Evolutionary conservation across 805 yeast genomes (phyloP).

Genomic region (Wickerhamiella sorbophila): DNA sequence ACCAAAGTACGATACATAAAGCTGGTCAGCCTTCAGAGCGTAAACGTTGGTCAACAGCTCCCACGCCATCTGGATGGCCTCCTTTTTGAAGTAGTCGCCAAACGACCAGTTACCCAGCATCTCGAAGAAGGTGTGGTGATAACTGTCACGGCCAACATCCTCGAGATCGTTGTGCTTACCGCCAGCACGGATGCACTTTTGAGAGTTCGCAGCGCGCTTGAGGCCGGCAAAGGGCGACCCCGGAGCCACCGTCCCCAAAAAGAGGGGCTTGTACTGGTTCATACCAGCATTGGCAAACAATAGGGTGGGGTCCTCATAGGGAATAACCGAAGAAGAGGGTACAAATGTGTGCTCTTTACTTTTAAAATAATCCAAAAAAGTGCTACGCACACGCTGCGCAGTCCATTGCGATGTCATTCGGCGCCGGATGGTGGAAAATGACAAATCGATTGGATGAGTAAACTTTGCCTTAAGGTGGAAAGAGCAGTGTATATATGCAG

Average conservation of each 20-base stretch:
- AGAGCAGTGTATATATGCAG: neutral
- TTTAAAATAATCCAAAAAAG: constrained; percentile 73
- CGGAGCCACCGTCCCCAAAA: constrained; percentile 95
- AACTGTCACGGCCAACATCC: constrained; percentile 95
- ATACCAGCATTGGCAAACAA: constrained; percentile 97
- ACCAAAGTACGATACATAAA: constrained; percentile 92
- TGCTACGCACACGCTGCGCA: constrained; percentile 47
- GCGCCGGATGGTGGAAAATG: neutral
- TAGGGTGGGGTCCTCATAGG: constrained; percentile 95
- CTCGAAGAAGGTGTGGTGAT: constrained; percentile 97
- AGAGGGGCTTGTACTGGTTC: constrained; percentile 98
- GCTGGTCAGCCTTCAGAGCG: constrained; percentile 60
- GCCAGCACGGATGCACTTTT: constrained; percentile 98
- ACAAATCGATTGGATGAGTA: no score
- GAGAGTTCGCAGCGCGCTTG: constrained; percentile 88
- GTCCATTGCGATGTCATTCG: constrained; percentile 16
- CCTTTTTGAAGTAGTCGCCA: constrained; percentile 96
- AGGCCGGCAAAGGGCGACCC: constrained; percentile 69
- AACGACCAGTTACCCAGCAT: constrained; percentile 99
- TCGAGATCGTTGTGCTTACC: constrained; percentile 95
- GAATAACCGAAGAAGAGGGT: constrained; percentile 88
- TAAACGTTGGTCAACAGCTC: constrained; percentile 75
- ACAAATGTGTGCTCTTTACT: constrained; percentile 60
- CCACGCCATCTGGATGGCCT: constrained; percentile 84
- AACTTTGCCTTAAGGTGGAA: no score